phyloP scores from a whole-genome alignment of 306 rosid genomes.

The Crotalaria pallida region DNA sequence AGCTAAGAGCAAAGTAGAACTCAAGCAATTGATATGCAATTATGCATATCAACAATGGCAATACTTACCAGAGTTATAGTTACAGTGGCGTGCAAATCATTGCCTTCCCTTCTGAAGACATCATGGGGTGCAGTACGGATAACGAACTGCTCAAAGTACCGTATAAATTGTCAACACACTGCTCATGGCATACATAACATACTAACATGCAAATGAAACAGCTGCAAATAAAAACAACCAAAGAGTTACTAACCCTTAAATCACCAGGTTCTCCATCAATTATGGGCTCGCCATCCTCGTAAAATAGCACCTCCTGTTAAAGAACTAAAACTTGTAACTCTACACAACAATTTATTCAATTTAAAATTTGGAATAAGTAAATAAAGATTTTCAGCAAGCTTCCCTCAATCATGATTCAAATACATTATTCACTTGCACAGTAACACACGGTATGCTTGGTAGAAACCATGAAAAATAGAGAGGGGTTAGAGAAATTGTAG shows the following conservation, averaged over 20 bases:
- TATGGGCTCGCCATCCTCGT: conserved; percentile 96
- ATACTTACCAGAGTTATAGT: conserved; percentile 79
- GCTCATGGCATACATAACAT: conserved; percentile 9
- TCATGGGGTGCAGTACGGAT: conserved; percentile 88
- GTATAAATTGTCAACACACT: conserved; percentile 19
- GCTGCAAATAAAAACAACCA: neutral
- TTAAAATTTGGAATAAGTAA: neutral
- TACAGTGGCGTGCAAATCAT: conserved; percentile 78
- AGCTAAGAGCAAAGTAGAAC: neutral
- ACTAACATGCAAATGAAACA: conserved; percentile 7
- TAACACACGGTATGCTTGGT: neutral
- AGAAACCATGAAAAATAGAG: neutral
- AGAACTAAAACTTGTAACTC: conserved; percentile 16
- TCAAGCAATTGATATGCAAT: neutral
- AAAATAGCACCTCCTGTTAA: conserved; percentile 83
- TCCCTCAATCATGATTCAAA: neutral
- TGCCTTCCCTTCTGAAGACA: conserved; percentile 72
- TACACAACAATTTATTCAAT: neutral
- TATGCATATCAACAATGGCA: neutral
- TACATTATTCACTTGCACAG: neutral
- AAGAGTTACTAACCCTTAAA: conserved; percentile 55
- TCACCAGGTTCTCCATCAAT: conserved; percentile 97
- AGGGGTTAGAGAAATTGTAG: neutral
- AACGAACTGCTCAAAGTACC: conserved; percentile 61
- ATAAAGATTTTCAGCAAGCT: neutral